Evolutionary conservation across 495 filamentous ascomycete genomes (phyloP).

Genomic region (Neurospora africana): DNA sequence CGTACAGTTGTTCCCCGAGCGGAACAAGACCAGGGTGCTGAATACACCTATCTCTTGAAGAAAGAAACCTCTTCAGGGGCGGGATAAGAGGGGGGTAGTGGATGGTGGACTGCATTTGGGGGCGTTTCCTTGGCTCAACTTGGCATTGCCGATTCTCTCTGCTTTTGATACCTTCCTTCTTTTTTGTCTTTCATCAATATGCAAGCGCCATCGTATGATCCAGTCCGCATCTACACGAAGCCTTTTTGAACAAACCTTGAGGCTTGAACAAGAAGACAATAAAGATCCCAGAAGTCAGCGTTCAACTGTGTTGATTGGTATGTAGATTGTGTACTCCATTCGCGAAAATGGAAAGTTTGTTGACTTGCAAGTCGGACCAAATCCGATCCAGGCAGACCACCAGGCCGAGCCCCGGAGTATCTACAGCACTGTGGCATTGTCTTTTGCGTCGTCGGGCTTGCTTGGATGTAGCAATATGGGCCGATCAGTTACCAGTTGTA

Average conservation of each 20-base stretch:
- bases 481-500: not conserved
- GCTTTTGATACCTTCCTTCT: not conserved
- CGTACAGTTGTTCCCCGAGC: not conserved
- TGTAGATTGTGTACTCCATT: not conserved
- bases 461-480: not conserved
- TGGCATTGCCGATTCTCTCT: not conserved
- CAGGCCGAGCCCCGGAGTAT: not conserved
- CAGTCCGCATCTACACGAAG: not conserved
- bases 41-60: not conserved
- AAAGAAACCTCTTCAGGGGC: not conserved
- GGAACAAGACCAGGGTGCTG: not conserved
- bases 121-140: not conserved
- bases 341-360: not conserved
- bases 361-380: not conserved
- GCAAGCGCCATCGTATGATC: not conserved
- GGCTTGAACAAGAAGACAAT: not conserved
- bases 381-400: not conserved
- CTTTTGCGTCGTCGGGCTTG: not conserved
- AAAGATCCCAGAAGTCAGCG: not conserved
- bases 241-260: not conserved
- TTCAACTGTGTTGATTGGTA: not conserved
- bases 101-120: not conserved
- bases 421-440: not conserved
- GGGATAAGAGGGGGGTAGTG: not conserved
- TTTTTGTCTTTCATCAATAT: not conserved